Evolutionary conservation across 2,329 filamentous ascomycete species (phyloP).

Genomic region (Clathrospora elynae): DNA sequence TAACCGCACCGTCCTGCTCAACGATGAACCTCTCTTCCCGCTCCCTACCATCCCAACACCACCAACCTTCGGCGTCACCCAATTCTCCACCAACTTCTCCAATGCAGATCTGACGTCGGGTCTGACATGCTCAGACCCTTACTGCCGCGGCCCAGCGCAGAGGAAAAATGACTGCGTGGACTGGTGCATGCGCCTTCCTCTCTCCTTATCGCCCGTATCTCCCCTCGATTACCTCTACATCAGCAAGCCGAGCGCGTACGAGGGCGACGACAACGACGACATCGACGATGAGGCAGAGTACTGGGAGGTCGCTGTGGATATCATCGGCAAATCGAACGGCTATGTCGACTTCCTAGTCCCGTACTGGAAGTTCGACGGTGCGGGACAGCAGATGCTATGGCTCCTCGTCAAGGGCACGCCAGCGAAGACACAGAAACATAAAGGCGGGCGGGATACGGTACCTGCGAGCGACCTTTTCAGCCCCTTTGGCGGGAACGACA

Average conservation of each 20-base stretch:
- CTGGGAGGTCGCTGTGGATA: constrained; percentile 41
- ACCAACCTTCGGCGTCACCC: constrained; percentile 23
- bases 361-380: constrained; percentile 27
- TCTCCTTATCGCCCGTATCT: constrained; percentile 7
- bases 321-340: constrained; percentile 33
- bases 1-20: constrained; percentile 35
- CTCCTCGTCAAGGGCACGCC: constrained; percentile 33
- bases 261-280: constrained; percentile 15
- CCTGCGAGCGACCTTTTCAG: constrained; percentile 30
- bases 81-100: constrained; percentile 31
- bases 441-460: constrained; percentile 10
- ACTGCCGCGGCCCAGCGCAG: constrained; percentile 11
- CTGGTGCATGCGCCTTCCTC: constrained; percentile 27
- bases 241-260: constrained; percentile 15
- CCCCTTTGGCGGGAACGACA: constrained; percentile 17
- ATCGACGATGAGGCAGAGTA: constrained; percentile 20
- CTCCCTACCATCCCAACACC: constrained; percentile 33
- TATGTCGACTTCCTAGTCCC: constrained; percentile 8
- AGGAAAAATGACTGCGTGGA: constrained; percentile 9
- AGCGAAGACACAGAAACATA: constrained; percentile 10
- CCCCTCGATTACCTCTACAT: constrained; percentile 35
- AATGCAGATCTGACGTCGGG: constrained; percentile 31
- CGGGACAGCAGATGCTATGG: constrained; percentile 33
- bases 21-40: constrained; percentile 35
- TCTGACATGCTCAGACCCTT: constrained; percentile 28